Conservation (phyloP, 345 rosid genomes). For the Brassica carinata region DNA sequence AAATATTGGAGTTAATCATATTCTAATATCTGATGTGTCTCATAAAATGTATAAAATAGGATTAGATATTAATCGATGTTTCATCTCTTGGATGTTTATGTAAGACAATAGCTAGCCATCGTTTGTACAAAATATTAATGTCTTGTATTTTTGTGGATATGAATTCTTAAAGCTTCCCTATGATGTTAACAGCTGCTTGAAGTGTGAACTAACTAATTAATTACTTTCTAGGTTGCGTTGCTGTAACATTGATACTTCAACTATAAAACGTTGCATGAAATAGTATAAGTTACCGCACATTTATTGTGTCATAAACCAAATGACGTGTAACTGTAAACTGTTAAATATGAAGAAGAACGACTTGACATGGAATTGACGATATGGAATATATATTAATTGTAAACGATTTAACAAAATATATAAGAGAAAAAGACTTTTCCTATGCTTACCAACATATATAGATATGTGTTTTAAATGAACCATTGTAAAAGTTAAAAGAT, state of each 20-base stretch:
- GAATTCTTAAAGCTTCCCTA: neutral
- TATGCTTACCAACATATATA: neutral
- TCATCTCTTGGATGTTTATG: neutral
- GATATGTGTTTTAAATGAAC: neutral
- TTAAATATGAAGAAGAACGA: neutral
- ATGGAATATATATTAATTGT: neutral
- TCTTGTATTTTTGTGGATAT: conserved; percentile 5
- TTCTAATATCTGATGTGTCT: neutral
- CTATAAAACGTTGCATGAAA: conserved; percentile 7
- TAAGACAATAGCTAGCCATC: neutral
- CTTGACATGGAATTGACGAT: neutral
- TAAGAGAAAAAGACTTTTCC: neutral
- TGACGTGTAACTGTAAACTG: conserved; percentile 9
- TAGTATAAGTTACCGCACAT: neutral
- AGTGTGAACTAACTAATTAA: conserved; percentile 14
- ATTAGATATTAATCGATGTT: neutral
- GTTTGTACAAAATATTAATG: neutral
- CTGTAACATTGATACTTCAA: conserved; percentile 18
- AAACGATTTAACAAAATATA: neutral
- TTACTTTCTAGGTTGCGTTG: neutral
- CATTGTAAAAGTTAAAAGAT: neutral
- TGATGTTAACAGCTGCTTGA: conserved; percentile 17
- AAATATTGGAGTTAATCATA: too few relatives aligned
- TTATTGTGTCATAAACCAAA: conserved; percentile 1
- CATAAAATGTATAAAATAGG: neutral